Evolutionary conservation across 2,329 filamentous ascomycete genomes (phyloP).

Genomic region (Talaromyces sp.): DNA sequence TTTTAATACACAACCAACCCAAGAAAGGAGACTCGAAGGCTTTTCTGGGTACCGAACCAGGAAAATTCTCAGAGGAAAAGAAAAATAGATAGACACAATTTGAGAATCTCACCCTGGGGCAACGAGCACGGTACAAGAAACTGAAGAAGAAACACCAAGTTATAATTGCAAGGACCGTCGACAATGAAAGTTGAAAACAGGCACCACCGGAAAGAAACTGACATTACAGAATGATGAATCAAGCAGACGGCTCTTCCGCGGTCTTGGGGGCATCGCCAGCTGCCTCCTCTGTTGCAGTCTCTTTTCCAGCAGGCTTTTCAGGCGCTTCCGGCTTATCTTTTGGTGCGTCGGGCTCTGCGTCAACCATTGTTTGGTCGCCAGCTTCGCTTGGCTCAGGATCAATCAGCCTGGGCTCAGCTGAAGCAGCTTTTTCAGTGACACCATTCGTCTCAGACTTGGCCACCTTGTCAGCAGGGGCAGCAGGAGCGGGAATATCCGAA

Average conservation of each 20-base stretch:
- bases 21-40: neutral
- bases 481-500: conserved; percentile 50
- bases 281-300: conserved; percentile 13
- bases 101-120: neutral
- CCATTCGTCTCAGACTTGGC: conserved; percentile 1
- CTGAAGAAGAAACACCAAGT: neutral
- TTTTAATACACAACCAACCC: conserved; percentile 7
- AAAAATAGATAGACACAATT: neutral
- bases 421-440: neutral
- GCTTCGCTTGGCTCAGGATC: neutral
- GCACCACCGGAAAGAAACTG: neutral
- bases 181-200: neutral
- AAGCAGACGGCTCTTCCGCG: conserved; percentile 13
- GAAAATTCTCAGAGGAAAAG: neutral
- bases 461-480: conserved; percentile 44
- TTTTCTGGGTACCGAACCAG: conserved; percentile 5
- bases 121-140: neutral
- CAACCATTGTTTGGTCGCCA: conserved; percentile 13
- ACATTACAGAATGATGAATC: conserved; percentile 2
- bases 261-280: neutral
- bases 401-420: neutral
- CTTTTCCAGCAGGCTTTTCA: conserved; percentile 26
- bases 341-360: conserved; percentile 24
- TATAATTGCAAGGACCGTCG: conserved; percentile 4
- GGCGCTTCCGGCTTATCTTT: conserved; percentile 33